Conservation (phyloP, 177 flowering plant species). For the Vitis hybrid region DNA sequence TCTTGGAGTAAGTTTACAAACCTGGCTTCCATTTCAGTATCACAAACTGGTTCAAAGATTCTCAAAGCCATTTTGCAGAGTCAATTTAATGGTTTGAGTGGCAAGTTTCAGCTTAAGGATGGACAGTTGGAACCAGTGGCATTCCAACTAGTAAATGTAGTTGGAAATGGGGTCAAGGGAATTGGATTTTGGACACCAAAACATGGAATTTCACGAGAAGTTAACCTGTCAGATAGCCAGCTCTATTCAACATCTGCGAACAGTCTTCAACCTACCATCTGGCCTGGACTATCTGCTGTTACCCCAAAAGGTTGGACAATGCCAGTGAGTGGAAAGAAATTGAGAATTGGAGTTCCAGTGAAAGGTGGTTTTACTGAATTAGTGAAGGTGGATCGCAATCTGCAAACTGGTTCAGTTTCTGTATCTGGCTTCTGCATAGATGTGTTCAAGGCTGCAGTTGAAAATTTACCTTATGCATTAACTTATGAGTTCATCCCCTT, state of each 20-base stretch:
- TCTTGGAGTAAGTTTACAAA: too few species aligned
- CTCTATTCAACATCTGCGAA: too few species aligned
- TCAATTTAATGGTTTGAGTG: conserved; percentile 30
- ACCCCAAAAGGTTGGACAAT: conserved; percentile 37
- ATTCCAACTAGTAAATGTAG: conserved; percentile 35
- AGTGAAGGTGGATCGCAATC: conserved; percentile 19
- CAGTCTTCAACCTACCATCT: conserved; percentile 15
- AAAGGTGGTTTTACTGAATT: conserved; percentile 30
- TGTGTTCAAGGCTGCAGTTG: conserved; percentile 33
- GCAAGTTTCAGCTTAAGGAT: conserved; percentile 23
- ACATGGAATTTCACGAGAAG: conserved; percentile 12
- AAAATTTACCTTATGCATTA: conserved; percentile 22
- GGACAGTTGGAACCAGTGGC: conserved; percentile 17
- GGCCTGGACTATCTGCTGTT: conserved; percentile 34
- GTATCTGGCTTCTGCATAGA: conserved; percentile 33
- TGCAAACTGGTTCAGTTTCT: background rate
- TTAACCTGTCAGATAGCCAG: too few species aligned
- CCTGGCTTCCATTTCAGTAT: conserved; percentile 4
- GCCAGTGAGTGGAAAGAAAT: conserved; percentile 22
- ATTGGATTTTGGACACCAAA: conserved; percentile 35
- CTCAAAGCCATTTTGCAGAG: conserved; percentile 15
- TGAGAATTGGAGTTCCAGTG: conserved; percentile 37
- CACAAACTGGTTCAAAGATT: conserved; percentile 29
- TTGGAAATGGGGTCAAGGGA: conserved; percentile 14
- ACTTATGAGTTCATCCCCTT: conserved; percentile 26